These are phyloP conservation scores for Umbelopsis sp. DNA, from an alignment of 192 early-diverging fungal species.

Conservation along the genomic window DNA sequence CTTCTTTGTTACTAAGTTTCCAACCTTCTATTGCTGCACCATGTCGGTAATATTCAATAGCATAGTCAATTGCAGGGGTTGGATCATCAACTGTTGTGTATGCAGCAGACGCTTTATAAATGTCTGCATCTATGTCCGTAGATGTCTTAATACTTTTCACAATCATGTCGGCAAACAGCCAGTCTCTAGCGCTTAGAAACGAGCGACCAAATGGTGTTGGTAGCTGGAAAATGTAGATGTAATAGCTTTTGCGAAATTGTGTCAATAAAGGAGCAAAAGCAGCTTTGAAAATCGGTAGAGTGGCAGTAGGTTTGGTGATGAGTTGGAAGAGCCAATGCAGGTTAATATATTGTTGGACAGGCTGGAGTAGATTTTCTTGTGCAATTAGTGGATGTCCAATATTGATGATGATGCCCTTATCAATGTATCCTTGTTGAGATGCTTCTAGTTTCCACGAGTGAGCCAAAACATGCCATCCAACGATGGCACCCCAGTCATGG, in stretches of 20 bases:
- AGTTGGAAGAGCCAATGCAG: background rate
- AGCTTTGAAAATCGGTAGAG: background rate
- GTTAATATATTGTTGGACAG: background rate
- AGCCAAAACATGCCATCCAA: conserved; percentile 4
- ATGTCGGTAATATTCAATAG: conserved; percentile 21
- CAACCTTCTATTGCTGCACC: background rate
- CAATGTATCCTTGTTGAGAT: conserved; percentile 7
- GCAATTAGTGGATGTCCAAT: background rate
- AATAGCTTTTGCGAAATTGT: conserved; percentile 1
- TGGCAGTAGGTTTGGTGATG: background rate
- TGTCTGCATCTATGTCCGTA: conserved; percentile 1
- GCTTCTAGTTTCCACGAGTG: conserved; percentile 13
- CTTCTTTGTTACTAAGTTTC: background rate
- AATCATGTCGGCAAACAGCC: background rate
- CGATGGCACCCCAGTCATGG: conserved; percentile 18
- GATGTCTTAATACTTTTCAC: background rate
- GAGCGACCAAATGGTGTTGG: conserved; percentile 5
- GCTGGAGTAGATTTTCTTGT: background rate
- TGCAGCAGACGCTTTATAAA: conserved; percentile 17
- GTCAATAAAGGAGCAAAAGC: background rate
- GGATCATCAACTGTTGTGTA: background rate
- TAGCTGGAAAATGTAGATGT: conserved; percentile 17
- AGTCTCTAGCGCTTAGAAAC: background rate
- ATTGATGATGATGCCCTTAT: conserved; percentile 18
- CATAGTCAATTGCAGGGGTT: conserved; percentile 8